Percentiles rank a stretch among this genome's conserved stretches.
These are phyloP conservation scores for Margaritispora aquatica DNA, from an alignment of 495 filamentous ascomycete species.

Conservation along the genomic window DNA sequence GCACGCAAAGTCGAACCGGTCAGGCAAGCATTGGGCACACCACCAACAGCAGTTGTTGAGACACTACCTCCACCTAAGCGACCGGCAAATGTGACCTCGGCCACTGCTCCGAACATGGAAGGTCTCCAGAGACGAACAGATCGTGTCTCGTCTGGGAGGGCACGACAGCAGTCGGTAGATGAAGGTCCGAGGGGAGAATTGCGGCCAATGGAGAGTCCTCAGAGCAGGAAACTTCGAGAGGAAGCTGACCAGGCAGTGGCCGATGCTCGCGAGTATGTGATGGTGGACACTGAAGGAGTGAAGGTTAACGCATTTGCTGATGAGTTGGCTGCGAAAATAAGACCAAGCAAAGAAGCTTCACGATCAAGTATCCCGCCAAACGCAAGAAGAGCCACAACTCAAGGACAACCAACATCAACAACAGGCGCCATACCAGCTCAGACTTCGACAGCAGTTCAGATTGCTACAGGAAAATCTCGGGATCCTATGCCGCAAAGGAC, in stretches of 20 bases:
- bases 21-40: conserved; percentile 16
- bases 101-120: conserved; percentile 23
- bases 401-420: conserved; percentile 49
- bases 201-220: conserved; percentile 20
- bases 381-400: conserved; percentile 64
- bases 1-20: conserved; percentile 5
- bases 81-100: conserved; percentile 32
- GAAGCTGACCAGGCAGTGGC: conserved; percentile 80
- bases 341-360: conserved; percentile 30
- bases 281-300: conserved; percentile 90
- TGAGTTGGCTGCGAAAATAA: conserved; percentile 72
- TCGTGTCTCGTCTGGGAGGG: conserved; percentile 28
- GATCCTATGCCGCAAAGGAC: conserved; percentile 59
- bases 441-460: conserved; percentile 56
- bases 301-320: conserved; percentile 97
- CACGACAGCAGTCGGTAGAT: conserved; percentile 35
- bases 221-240: conserved; percentile 57
- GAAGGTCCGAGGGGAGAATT: conserved; percentile 25
- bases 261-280: conserved; percentile 87
- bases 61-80: conserved; percentile 3
- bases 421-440: conserved; percentile 53
- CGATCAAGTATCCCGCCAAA: conserved; percentile 40
- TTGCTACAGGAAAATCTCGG: conserved; percentile 54
- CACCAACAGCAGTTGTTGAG: conserved; percentile 9
- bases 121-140: conserved; percentile 10